These are phyloP conservation scores for Tylopilus rubrobrunneus DNA, from an alignment of 768 basidiomycete genomes.

Conservation along the genomic window DNA sequence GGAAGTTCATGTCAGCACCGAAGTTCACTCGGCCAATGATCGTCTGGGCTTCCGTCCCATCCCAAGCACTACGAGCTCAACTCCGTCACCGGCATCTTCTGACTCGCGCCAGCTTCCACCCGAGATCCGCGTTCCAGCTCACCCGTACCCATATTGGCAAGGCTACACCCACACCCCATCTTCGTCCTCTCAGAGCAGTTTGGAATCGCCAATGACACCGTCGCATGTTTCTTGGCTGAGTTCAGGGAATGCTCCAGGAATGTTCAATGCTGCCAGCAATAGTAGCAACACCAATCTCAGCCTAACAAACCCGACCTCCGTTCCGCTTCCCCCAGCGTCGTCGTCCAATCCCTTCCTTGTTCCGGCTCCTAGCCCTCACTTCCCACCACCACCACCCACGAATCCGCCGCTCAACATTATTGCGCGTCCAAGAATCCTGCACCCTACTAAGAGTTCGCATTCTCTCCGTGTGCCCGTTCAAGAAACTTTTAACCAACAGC, in stretches of 20 bases:
- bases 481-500: constrained; percentile 34
- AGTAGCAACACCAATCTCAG: constrained; percentile 4
- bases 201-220: constrained; percentile 34
- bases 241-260: constrained; percentile 9
- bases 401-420: constrained; percentile 26
- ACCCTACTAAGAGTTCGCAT: constrained; percentile 36
- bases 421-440: constrained; percentile 32
- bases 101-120: constrained; percentile 24
- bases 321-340: neutral
- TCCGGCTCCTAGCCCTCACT: constrained; percentile 28
- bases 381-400: constrained; percentile 32
- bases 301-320: neutral
- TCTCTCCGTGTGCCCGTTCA: constrained; percentile 39
- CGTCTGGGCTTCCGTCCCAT: constrained; percentile 16
- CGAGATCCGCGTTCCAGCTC: constrained; percentile 30
- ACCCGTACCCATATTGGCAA: constrained; percentile 35
- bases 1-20: constrained; percentile 29
- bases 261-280: constrained; percentile 3
- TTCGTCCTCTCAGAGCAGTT: constrained; percentile 29
- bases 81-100: constrained; percentile 19
- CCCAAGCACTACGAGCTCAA: constrained; percentile 14
- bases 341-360: constrained; percentile 13
- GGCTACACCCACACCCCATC: constrained; percentile 27
- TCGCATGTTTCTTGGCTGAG: constrained; percentile 39
- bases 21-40: constrained; percentile 23